Conservation (phyloP, 78 protist genomes). For the Polysphondylium violaceum region DNA sequence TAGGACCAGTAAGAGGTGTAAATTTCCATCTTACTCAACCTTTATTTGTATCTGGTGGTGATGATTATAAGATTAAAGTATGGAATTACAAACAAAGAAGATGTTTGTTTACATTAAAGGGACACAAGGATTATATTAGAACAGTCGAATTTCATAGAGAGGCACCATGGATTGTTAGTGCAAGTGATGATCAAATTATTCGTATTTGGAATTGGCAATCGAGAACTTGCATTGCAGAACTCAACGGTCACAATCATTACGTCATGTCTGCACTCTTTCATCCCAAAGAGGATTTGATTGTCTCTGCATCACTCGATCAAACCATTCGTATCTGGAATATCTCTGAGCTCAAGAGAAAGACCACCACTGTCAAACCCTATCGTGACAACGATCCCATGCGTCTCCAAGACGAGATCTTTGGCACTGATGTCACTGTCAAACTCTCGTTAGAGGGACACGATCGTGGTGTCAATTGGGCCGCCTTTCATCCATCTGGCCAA, state of each 20-base stretch:
- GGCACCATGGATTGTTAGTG: conserved; percentile 98
- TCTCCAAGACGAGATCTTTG: conserved; percentile 91
- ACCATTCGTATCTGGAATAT: conserved; percentile 99
- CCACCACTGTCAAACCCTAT: conserved; percentile 41
- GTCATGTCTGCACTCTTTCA: conserved; percentile 99
- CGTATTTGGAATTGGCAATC: conserved; percentile 99
- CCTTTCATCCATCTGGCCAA: conserved; percentile 97
- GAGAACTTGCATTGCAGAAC: conserved; percentile 92
- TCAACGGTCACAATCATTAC: conserved; percentile 99
- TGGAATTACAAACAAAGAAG: conserved; percentile 99
- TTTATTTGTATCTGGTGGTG: conserved; percentile 99
- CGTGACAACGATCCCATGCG: conserved; percentile 63
- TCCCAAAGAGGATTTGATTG: conserved; percentile 95
- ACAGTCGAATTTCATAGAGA: conserved; percentile 96
- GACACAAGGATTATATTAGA: conserved; percentile 99
- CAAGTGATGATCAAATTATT: conserved; percentile 98
- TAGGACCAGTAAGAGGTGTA: conserved; percentile 99
- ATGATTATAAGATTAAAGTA: conserved; percentile 98
- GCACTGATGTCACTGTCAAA: conserved; percentile 93
- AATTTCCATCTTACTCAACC: conserved; percentile 98
- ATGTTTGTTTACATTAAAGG: conserved; percentile 97
- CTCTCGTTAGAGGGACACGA: conserved; percentile 94
- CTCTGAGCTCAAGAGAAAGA: conserved; percentile 91
- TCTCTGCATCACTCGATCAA: conserved; percentile 99
- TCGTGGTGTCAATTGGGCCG: conserved; percentile 99